Evolutionary conservation across 2,329 filamentous ascomycete species (phyloP).

Genomic region (Fusarium cicatricum): DNA sequence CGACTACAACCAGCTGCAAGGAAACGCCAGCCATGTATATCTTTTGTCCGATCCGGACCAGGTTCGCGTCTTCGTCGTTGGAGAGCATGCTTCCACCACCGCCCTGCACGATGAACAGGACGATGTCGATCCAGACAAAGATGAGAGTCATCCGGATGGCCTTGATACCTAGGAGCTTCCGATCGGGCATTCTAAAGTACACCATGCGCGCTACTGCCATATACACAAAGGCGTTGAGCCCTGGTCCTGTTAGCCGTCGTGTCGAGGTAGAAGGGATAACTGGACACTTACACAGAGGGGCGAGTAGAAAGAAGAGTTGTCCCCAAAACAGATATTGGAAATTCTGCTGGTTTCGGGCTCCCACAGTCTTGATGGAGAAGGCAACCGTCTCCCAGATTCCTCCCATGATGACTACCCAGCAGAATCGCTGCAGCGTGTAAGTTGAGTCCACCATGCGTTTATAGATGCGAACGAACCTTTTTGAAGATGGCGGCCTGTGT

Average conservation of each 20-base stretch:
- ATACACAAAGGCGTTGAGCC: constrained; percentile 56
- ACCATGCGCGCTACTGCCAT: constrained; percentile 54
- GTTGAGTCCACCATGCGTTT: background rate
- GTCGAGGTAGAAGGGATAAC: too few species aligned
- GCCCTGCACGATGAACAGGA: constrained; percentile 57
- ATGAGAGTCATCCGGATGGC: constrained; percentile 51
- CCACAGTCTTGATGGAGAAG: constrained; percentile 50
- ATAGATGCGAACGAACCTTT: constrained; percentile 37
- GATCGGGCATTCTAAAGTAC: constrained; percentile 50
- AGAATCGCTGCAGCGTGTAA: constrained; percentile 40
- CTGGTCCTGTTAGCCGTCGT: constrained; percentile 30
- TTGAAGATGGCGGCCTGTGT: constrained; percentile 43
- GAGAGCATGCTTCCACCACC: constrained; percentile 50
- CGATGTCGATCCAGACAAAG: constrained; percentile 58
- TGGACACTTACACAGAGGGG: constrained; percentile 49
- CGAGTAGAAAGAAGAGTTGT: constrained; percentile 51
- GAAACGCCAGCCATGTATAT: constrained; percentile 52
- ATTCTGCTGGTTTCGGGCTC: constrained; percentile 50
- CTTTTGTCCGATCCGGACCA: constrained; percentile 47
- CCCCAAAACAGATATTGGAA: constrained; percentile 43
- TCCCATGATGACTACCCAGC: constrained; percentile 53
- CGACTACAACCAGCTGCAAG: constrained; percentile 49
- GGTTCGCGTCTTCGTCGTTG: constrained; percentile 33
- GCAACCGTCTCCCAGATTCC: constrained; percentile 49
- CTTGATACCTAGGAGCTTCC: constrained; percentile 47